Evolutionary conservation across 148 eudicot species (phyloP).

Genomic region (Nepenthes gracilis): DNA sequence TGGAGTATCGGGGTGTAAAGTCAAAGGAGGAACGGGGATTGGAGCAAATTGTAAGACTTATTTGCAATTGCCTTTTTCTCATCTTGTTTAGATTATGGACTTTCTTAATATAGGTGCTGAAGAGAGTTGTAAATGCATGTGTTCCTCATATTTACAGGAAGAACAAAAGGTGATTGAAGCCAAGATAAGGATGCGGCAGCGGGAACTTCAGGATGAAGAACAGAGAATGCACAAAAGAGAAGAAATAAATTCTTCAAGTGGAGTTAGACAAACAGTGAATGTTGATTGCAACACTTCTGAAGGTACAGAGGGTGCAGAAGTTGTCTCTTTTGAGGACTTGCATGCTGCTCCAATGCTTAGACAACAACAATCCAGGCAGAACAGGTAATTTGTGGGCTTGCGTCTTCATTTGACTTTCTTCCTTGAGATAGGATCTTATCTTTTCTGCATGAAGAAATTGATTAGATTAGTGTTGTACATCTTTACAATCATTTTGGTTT

Average conservation of each 20-base stretch:
- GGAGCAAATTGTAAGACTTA: constrained; percentile 84
- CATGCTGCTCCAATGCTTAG: constrained; percentile 26
- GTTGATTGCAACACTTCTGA: constrained; percentile 40
- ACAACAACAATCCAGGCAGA: constrained; percentile 44
- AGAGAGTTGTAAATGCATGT: neutral
- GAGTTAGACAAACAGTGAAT: constrained; percentile 26
- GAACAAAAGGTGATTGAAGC: constrained; percentile 99
- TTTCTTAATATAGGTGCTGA: constrained; percentile 3
- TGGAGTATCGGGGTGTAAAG: constrained; percentile 91
- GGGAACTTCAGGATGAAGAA: constrained; percentile 80
- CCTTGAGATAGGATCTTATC: no score
- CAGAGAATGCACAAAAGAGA: constrained; percentile 44
- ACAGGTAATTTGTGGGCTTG: constrained; percentile 29
- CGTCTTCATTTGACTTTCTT: neutral
- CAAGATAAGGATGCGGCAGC: constrained; percentile 92
- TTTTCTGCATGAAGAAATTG: no score
- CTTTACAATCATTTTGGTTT: no score
- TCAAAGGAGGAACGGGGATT: constrained; percentile 88
- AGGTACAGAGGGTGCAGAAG: constrained; percentile 61
- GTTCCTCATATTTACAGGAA: constrained; percentile 32
- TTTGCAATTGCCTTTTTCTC: neutral
- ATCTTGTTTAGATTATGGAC: constrained; percentile 17
- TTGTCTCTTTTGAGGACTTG: constrained; percentile 32
- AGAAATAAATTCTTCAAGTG: constrained; percentile 36
- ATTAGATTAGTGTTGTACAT: neutral